These are phyloP conservation scores for Arthrinium phaeospermum DNA, from an alignment of 2,329 filamentous ascomycete species.

Conservation along the genomic window DNA sequence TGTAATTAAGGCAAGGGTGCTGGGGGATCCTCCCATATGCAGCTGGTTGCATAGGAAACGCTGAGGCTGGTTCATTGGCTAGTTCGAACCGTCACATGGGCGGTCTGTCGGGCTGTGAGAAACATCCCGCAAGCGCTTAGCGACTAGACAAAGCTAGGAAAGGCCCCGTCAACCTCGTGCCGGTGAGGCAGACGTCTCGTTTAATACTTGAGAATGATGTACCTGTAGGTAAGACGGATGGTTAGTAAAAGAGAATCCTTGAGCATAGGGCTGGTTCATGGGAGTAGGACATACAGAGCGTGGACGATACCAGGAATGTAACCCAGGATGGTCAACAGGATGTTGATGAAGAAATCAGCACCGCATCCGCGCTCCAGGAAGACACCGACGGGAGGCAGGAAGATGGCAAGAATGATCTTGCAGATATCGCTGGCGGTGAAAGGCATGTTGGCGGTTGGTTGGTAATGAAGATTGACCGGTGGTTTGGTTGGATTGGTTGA, in stretches of 20 bases:
- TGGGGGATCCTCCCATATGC: neutral
- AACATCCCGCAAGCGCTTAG: neutral
- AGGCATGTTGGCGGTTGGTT: constrained; percentile 28
- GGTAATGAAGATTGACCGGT: constrained; percentile 26
- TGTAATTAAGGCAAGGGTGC: constrained; percentile 1
- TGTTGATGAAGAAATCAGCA: constrained; percentile 80
- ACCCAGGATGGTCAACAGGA: constrained; percentile 74
- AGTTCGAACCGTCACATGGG: neutral
- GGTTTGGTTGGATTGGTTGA: neutral
- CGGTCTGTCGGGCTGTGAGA: neutral
- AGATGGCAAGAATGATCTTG: constrained; percentile 77
- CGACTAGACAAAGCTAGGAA: neutral
- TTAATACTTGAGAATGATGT: constrained; percentile 81
- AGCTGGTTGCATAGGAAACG: neutral
- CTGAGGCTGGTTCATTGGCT: constrained; percentile 2
- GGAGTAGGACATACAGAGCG: constrained; percentile 65
- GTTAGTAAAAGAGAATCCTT: constrained; percentile 1
- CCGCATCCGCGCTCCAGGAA: constrained; percentile 83
- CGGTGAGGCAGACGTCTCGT: constrained; percentile 17
- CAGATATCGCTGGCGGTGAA: constrained; percentile 54
- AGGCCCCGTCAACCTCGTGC: neutral
- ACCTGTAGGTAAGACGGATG: constrained; percentile 46
- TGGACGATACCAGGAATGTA: constrained; percentile 79
- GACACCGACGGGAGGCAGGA: constrained; percentile 80
- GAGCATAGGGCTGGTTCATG: neutral